phyloP scores from a whole-genome alignment of 73 alveolate species.

The Urostyla sp. region DNA sequence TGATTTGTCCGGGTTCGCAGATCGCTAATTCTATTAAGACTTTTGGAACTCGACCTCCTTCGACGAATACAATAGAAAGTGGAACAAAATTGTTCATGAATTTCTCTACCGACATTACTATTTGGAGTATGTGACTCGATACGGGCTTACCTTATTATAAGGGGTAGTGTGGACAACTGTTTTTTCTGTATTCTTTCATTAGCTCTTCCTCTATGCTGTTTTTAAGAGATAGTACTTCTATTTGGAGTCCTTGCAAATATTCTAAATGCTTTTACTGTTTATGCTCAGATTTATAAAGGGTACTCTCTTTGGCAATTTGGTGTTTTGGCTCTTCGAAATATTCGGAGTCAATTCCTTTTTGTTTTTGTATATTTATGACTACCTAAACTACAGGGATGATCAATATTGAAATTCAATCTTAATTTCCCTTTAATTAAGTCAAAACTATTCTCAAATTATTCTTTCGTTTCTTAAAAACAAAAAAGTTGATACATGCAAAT shows the following conservation, averaged over 20 bases:
- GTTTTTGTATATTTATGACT: constrained; percentile 12
- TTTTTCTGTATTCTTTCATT: constrained; percentile 77
- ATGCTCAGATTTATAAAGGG: neutral
- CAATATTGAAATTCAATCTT: too few species aligned
- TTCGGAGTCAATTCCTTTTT: constrained; percentile 31
- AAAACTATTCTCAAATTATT: too few species aligned
- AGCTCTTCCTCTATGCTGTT: constrained; percentile 55
- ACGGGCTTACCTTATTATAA: constrained; percentile 34
- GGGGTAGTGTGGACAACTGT: constrained; percentile 60
- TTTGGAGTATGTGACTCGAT: constrained; percentile 54
- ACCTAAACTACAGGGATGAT: constrained; percentile 4
- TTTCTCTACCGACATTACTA: constrained; percentile 74
- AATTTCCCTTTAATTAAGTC: too few species aligned
- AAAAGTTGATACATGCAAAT: too few species aligned
- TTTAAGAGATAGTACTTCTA: constrained; percentile 44
- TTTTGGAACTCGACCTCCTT: constrained; percentile 84
- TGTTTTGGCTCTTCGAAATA: constrained; percentile 23
- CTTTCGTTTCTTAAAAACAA: too few species aligned
- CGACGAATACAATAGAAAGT: constrained; percentile 78
- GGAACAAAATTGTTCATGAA: constrained; percentile 83
- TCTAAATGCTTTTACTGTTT: constrained; percentile 3
- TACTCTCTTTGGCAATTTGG: constrained; percentile 9
- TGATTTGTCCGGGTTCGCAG: constrained; percentile 78
- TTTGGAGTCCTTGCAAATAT: constrained; percentile 13
- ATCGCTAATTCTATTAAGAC: constrained; percentile 76